phyloP scores from a whole-genome alignment of 805 yeast species.

The Clavispora vitiphila region DNA sequence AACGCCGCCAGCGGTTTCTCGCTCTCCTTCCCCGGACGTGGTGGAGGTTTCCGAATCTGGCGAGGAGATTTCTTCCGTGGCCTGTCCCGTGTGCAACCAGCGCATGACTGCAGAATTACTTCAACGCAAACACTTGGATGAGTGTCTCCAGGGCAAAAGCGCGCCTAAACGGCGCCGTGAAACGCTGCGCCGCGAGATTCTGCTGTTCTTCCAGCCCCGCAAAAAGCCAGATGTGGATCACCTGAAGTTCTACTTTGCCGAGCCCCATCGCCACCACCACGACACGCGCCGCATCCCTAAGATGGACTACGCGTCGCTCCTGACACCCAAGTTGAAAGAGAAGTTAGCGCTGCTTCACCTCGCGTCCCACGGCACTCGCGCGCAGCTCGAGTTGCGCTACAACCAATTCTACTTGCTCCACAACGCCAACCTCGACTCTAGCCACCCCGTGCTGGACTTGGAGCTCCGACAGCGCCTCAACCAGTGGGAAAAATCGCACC shows the following conservation, averaged over 20 bases:
- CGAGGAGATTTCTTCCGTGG: slow-evolving; percentile 27
- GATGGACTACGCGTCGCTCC: slow-evolving; percentile 56
- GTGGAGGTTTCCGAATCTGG: not conserved
- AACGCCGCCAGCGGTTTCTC: too few relatives aligned
- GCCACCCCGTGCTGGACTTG: slow-evolving; percentile 54
- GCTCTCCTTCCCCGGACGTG: slow-evolving; percentile 8
- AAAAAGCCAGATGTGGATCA: slow-evolving; percentile 14
- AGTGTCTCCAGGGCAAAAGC: slow-evolving; percentile 41
- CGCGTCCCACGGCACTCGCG: slow-evolving; percentile 58
- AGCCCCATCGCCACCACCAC: slow-evolving; percentile 20
- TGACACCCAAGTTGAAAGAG: slow-evolving; percentile 56
- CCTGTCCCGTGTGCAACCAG: slow-evolving; percentile 65
- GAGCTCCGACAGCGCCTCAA: slow-evolving; percentile 51
- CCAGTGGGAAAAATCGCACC: slow-evolving; percentile 60
- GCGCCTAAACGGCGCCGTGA: slow-evolving; percentile 9
- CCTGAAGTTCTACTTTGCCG: slow-evolving; percentile 28
- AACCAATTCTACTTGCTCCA: slow-evolving; percentile 71
- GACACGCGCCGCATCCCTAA: slow-evolving; percentile 49
- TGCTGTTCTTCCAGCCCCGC: slow-evolving; percentile 26
- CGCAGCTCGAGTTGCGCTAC: slow-evolving; percentile 63
- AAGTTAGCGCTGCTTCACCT: slow-evolving; percentile 52
- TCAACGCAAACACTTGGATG: slow-evolving; percentile 58
- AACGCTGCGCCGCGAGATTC: slow-evolving; percentile 25
- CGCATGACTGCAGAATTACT: slow-evolving; percentile 50
- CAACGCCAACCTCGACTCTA: slow-evolving; percentile 78